Base-by-base conservation (phyloP, 768 basidiomycete species). In the Obba rivulosa region DNA sequence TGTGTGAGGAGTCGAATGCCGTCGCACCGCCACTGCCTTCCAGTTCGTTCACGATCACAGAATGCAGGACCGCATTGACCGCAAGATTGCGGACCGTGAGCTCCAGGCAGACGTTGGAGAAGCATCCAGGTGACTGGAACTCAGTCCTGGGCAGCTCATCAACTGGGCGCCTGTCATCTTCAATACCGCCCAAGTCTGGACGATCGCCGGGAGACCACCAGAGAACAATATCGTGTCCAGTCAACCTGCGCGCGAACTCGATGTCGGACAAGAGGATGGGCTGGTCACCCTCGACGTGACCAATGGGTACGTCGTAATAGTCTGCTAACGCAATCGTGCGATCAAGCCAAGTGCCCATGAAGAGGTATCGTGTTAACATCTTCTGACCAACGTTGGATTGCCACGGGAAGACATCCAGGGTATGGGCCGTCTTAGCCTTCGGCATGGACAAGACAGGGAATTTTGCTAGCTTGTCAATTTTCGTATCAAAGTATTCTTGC, bases 161-260 rank as follows among this genome's bases (percentile, higher is more conserved):
- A 1, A 76, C 69, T 1, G 82, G 79, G 40, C 85, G 76, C 45
- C 77, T 78, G 65, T 98, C 95, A 41, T 91, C 82, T 62, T 99
- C 93, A 43, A 85, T 78, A 3, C 96, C 96, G 28, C 96, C 96
- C 0, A 98, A 75, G 67, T 99, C 96, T 3, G 96, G 94, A 17
- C 79, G 78, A 24, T 90, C 82, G 3, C 85, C 80, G 2, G 86
- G 77, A 8, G 96, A 95, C 96, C 96, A 99, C 96, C 96, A 99
- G 3, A 99, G 72, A 3, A 97, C 74, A 60, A 90, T 82, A 59
- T 98, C 96, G 53, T 97, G 91, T 41, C 85, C 82, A 24, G 85
- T 70, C 45, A 98, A 68, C 36, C 89, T 81, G 5, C 95, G 83
- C 2, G 96, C 90, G 57, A 97, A 96, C 54, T 81, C 86, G 55